phyloP scores from a whole-genome alignment of 495 filamentous ascomycete species.

The Penicillium lividum region DNA sequence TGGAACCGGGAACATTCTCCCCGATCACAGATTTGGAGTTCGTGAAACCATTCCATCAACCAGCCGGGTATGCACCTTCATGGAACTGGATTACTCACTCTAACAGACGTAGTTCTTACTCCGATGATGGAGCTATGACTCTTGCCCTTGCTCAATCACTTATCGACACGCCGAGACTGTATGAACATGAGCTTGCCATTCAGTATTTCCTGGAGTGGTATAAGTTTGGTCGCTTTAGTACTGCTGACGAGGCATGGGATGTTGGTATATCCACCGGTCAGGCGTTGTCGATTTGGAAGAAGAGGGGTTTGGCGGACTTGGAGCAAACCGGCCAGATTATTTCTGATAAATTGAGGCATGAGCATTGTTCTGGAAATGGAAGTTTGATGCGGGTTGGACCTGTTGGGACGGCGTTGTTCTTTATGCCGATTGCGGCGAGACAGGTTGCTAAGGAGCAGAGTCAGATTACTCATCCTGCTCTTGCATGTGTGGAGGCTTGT shows the following conservation, averaged over 20 bases:
- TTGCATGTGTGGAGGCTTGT: slow-evolving; percentile 43
- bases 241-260: slow-evolving; percentile 40
- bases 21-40: slow-evolving; percentile 31
- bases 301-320: slow-evolving; percentile 6
- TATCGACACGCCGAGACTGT: slow-evolving; percentile 29
- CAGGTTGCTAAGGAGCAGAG: slow-evolving; percentile 30
- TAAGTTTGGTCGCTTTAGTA: slow-evolving; percentile 38
- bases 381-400: slow-evolving; percentile 49
- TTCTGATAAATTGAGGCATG: slow-evolving; percentile 11
- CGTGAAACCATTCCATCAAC: slow-evolving; percentile 23
- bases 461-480: slow-evolving; percentile 42
- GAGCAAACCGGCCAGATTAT: slow-evolving; percentile 13
- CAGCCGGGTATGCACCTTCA: slow-evolving; percentile 23
- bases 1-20: slow-evolving; percentile 35
- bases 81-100: not conserved
- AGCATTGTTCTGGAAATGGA: slow-evolving; percentile 43
- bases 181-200: slow-evolving; percentile 32
- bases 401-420: slow-evolving; percentile 35
- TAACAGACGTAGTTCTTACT: slow-evolving; percentile 38
- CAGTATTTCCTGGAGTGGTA: slow-evolving; percentile 42
- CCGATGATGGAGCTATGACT: slow-evolving; percentile 52
- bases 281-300: slow-evolving; percentile 38
- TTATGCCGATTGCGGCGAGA: slow-evolving; percentile 21
- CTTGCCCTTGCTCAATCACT: slow-evolving; percentile 47
- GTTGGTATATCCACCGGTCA: slow-evolving; percentile 38